Conservation (phyloP, 129 eudicot genomes). For the Calendula officinalis region DNA sequence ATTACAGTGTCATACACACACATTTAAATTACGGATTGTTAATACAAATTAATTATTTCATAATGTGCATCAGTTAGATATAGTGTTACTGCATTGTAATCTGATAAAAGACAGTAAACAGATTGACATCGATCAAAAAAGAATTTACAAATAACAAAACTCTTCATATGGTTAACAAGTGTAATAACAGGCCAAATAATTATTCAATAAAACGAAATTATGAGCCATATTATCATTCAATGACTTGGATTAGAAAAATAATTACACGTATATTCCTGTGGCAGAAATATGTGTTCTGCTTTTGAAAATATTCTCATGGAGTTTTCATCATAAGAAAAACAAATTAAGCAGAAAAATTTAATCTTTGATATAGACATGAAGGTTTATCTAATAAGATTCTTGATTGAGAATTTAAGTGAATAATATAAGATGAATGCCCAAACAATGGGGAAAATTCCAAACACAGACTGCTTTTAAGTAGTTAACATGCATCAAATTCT, state of each 20-base stretch:
- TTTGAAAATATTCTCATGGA: conserved; percentile 14
- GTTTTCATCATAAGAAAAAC: conserved; percentile 5
- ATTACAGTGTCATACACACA: neutral
- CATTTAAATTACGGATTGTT: neutral
- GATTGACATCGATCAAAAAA: neutral
- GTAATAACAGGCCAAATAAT: conserved; percentile 17
- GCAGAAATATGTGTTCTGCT: conserved; percentile 14
- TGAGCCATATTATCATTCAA: conserved; percentile 16
- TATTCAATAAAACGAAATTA: conserved; percentile 5
- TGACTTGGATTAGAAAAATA: conserved; percentile 10
- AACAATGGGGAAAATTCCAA: conserved; percentile 24
- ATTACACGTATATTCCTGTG: conserved; percentile 18
- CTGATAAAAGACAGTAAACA: neutral
- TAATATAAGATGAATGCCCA: conserved; percentile 16
- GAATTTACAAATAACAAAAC: conserved; percentile 17
- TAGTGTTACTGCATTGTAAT: neutral
- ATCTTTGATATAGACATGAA: conserved; percentile 28
- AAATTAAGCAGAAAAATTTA: neutral
- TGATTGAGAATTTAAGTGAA: conserved; percentile 19
- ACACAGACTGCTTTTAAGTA: conserved; percentile 10
- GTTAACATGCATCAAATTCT: conserved; percentile 29
- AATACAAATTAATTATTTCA: neutral
- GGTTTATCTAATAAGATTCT: conserved; percentile 24
- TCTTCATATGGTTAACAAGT: conserved; percentile 15
- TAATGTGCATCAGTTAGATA: neutral